Evolutionary conservation across 2,329 filamentous ascomycete species (phyloP).

Genomic region (Dothideomycetes sp.): DNA sequence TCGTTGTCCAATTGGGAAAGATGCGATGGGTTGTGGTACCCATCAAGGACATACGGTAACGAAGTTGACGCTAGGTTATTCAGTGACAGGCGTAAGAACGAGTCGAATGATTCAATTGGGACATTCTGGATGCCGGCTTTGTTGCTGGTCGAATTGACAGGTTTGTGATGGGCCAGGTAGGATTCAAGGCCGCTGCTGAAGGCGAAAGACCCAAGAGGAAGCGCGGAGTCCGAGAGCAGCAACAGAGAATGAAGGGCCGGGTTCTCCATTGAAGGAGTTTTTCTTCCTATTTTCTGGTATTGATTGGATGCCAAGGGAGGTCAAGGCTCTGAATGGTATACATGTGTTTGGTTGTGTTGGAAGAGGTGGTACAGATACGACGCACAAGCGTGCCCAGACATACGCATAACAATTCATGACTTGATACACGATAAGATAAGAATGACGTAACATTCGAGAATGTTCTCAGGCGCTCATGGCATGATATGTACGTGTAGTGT

Average conservation of each 20-base stretch:
- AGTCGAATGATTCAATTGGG: slow-evolving; percentile 38
- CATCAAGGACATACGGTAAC: slow-evolving; percentile 64
- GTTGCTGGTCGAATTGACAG: slow-evolving; percentile 20
- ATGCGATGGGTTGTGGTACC: slow-evolving; percentile 42
- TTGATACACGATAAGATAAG: too few relatives aligned
- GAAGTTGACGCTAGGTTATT: slow-evolving; percentile 60
- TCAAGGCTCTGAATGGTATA: too few relatives aligned
- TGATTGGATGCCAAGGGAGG: too few relatives aligned
- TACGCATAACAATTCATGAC: too few relatives aligned
- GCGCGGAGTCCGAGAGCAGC: slow-evolving; percentile 68
- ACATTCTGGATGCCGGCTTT: too few relatives aligned
- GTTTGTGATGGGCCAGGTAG: slow-evolving; percentile 55
- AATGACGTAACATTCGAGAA: background rate
- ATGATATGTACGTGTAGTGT: too few relatives aligned
- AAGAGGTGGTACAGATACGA: too few relatives aligned
- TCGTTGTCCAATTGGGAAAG: slow-evolving; percentile 58
- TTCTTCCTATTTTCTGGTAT: background rate
- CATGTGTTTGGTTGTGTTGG: too few relatives aligned
- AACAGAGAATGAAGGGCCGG: slow-evolving; percentile 54
- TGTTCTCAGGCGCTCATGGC: background rate
- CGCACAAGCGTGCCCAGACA: too few relatives aligned
- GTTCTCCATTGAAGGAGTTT: slow-evolving; percentile 2
- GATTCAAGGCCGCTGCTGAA: slow-evolving; percentile 77
- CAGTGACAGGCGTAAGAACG: slow-evolving; percentile 61
- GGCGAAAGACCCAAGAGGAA: slow-evolving; percentile 77